Evolutionary conservation across 116 monocot species (phyloP).

Genomic region (Phalaenopsis hybrid): DNA sequence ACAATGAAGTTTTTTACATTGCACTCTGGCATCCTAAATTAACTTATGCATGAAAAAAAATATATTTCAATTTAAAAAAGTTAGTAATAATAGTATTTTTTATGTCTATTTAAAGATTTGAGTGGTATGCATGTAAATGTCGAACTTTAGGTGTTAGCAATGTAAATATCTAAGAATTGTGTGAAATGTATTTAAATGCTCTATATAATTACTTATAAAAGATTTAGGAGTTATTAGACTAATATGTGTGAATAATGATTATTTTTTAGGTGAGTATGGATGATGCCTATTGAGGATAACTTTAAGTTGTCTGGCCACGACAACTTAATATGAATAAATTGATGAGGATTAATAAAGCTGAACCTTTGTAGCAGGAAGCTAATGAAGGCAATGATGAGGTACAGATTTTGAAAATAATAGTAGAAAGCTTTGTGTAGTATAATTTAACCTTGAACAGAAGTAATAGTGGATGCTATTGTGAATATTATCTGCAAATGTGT

Average conservation of each 20-base stretch:
- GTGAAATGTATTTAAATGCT: no score
- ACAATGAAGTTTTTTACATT: no score
- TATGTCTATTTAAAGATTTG: no score
- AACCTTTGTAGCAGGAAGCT: neutral
- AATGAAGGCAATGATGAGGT: neutral
- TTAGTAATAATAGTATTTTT: no score
- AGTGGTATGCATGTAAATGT: no score
- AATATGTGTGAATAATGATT: neutral
- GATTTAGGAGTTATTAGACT: neutral
- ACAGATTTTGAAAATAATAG: neutral
- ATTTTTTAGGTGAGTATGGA: neutral
- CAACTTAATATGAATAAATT: neutral
- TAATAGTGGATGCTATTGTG: neutral
- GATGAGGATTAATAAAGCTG: no score
- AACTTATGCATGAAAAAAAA: no score
- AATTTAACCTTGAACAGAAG: neutral
- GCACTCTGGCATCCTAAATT: no score
- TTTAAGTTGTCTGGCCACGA: neutral
- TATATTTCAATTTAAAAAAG: no score
- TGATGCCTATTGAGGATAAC: neutral
- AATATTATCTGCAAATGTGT: neutral
- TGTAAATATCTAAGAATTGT: no score
- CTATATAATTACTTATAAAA: no score
- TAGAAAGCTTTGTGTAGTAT: neutral
- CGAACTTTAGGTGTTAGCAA: no score